These are phyloP conservation scores for Tulasnella sp. DNA, from an alignment of 768 basidiomycete genomes.

Conservation along the genomic window DNA sequence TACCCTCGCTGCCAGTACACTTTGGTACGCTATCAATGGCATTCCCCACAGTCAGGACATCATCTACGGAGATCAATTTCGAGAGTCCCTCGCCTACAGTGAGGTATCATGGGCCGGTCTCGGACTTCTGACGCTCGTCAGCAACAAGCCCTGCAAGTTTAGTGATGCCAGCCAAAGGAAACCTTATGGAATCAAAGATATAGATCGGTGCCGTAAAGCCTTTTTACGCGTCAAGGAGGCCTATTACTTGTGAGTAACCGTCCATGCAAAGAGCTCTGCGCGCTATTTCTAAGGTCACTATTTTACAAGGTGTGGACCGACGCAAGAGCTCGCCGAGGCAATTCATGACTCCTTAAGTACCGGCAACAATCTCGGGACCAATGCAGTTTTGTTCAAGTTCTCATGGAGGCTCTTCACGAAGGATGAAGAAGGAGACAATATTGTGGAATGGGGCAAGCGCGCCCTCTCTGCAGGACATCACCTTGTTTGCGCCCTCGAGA, in stretches of 20 bases:
- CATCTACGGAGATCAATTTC: background rate
- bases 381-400: background rate
- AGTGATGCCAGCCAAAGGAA: background rate
- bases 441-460: background rate
- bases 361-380: background rate
- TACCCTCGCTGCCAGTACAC: background rate
- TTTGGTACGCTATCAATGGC: background rate
- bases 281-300: background rate
- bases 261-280: background rate
- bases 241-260: background rate
- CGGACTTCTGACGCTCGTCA: background rate
- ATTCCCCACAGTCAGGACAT: background rate
- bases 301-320: background rate
- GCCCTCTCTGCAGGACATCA: background rate
- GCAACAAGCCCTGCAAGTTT: background rate
- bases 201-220: background rate
- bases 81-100: background rate
- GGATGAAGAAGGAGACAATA: background rate
- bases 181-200: background rate
- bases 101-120: background rate
- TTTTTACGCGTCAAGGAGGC: background rate
- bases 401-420: background rate
- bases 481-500: background rate
- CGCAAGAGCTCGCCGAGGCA: background rate
- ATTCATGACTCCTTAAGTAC: background rate